phyloP scores from a whole-genome alignment of 306 rosid species.

The Malus sieversii region DNA sequence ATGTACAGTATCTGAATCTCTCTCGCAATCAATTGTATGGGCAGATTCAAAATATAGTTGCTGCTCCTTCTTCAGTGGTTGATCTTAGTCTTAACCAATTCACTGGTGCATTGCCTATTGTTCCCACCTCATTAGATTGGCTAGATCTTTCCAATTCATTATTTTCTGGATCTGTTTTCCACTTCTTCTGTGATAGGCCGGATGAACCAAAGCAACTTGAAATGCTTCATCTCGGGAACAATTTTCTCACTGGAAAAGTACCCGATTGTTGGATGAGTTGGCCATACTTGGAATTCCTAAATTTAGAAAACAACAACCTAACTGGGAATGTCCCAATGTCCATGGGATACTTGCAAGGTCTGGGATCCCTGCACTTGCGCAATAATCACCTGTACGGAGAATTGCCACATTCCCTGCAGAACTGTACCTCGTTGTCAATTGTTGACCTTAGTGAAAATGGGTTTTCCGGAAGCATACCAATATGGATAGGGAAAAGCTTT shows the following conservation, averaged over 20 bases:
- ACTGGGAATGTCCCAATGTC: constrained; percentile 34
- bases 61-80: no score
- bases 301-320: constrained; percentile 24
- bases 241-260: no score
- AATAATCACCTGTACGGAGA: constrained; percentile 16
- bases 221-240: no score
- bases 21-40: constrained; percentile 11
- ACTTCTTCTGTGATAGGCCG: not conserved
- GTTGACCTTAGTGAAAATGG: constrained; percentile 4
- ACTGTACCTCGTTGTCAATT: not conserved
- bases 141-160: not conserved
- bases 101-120: no score
- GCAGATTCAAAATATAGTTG: not conserved
- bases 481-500: not conserved
- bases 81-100: no score
- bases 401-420: not conserved
- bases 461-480: constrained; percentile 5
- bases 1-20: not conserved
- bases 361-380: not conserved
- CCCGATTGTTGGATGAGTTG: no score
- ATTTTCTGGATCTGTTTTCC: constrained; percentile 1
- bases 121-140: not conserved
- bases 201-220: no score
- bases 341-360: not conserved
- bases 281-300: rapidly evolving